Evolutionary conservation across 75 land plant species (phyloP).

Genomic region (Selaginella tamariscina): DNA sequence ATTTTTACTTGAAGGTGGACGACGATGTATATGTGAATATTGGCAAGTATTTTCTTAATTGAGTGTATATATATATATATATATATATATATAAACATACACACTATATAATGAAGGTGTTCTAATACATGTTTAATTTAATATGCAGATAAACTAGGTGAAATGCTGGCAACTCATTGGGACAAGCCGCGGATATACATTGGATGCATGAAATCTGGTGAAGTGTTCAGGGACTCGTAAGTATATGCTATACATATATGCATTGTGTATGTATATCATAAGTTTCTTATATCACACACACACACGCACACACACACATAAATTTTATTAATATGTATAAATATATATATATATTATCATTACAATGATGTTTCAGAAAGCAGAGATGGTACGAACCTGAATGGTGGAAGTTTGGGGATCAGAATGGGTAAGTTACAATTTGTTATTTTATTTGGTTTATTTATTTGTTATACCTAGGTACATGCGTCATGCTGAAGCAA

Average conservation of each 20-base stretch:
- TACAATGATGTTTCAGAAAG: conserved; percentile 32
- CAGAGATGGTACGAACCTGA: conserved; percentile 98
- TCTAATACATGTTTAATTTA: neutral
- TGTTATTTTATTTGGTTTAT: neutral
- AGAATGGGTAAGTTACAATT: conserved; percentile 50
- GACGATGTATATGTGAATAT: conserved; percentile 69
- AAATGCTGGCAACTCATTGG: conserved; percentile 49
- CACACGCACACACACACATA: too few relatives aligned
- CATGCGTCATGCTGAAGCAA: conserved; percentile 82
- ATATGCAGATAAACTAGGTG: conserved; percentile 52
- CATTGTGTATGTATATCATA: neutral
- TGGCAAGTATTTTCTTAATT: conserved; percentile 31
- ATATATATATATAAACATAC: neutral
- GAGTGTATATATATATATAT: neutral
- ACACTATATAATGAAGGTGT: neutral
- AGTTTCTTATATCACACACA: neutral
- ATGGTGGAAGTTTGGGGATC: conserved; percentile 99
- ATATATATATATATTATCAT: neutral
- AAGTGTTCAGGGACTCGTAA: conserved; percentile 75
- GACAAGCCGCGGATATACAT: conserved; percentile 76
- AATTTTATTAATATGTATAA: neutral
- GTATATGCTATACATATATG: conserved; percentile 16
- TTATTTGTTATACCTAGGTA: conserved; percentile 36
- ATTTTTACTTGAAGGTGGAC: conserved; percentile 73
- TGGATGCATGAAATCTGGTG: conserved; percentile 99